Base-by-base conservation (phyloP, 78 protist genomes). In the Guillardia theta region DNA sequence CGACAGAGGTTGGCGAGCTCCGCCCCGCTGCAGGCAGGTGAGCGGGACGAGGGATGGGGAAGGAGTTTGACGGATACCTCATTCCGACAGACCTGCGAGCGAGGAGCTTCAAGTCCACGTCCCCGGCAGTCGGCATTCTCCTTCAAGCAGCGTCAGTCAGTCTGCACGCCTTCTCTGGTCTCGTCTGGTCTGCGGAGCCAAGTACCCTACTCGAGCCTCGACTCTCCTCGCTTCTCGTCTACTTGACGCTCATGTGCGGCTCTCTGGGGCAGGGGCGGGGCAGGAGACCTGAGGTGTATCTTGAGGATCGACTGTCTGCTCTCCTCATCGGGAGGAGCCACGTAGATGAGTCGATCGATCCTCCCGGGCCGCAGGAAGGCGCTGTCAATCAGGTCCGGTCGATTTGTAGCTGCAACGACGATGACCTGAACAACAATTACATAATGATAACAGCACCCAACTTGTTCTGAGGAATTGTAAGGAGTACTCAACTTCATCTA, bases 1-100 rank as follows among this genome's bases (percentile, higher is more conserved):
- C 98, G 94, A 94, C 98, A 97, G n/a, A 98, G 90, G n/a, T 97
- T 92, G 24, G 97, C 97, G 18, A 98, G 77, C 83, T 99, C 99
- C 0, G 99, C 99, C 21, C 99, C 99, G 12, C 97, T 94, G 92
- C 83, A 97, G 30, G 98, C 99, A 21, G 94, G 94, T 30, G 88
- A 12, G 92, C 36, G 97, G 48, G 1, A 19, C 58, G 58, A 50
- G 58, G 15, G 30, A 50, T 15, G 58, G 30, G 58, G 58, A 15
- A 50, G 58, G 15, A 50, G 58, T 10, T 10, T 50, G 15, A 15
- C 58, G 15, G 30, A 50, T 15, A 15, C 58, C 58, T 10, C 58
- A 50, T 15, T 10, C 15, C 30, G 58, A 15, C 58, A 10, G 58
- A 15, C 30, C 10, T 15, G 58, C 58, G 58, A 10, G 58, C 15